phyloP scores from a whole-genome alignment of 257 asterid genomes.

The Solanum lycopersicoides region DNA sequence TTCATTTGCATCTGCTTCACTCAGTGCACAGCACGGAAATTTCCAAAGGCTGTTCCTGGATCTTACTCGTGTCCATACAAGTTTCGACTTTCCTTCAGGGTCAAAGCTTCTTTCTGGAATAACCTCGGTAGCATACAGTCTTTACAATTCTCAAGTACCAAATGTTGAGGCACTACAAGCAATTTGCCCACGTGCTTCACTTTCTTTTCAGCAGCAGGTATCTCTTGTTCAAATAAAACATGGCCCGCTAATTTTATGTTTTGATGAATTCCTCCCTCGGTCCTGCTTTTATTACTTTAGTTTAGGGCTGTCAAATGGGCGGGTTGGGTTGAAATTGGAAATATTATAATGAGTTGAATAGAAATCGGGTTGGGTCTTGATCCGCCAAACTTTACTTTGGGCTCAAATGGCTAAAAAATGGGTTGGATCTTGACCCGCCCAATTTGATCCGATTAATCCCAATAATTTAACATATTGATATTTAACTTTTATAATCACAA shows the following conservation, averaged over 20 bases:
- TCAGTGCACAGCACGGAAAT: constrained; percentile 64
- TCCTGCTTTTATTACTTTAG: background rate
- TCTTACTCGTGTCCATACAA: constrained; percentile 49
- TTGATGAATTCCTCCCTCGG: background rate
- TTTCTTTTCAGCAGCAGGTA: constrained; percentile 91
- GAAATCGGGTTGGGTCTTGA: too few relatives aligned
- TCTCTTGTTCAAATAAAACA: background rate
- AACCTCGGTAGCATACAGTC: constrained; percentile 38
- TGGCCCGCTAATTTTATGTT: background rate
- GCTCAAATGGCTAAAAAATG: too few relatives aligned
- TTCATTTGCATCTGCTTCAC: constrained; percentile 43
- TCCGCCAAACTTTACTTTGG: too few relatives aligned
- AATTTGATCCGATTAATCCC: too few relatives aligned
- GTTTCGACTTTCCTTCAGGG: constrained; percentile 52
- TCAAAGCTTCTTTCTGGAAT: constrained; percentile 49
- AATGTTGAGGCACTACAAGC: constrained; percentile 37
- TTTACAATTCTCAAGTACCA: constrained; percentile 40
- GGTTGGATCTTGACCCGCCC: too few relatives aligned
- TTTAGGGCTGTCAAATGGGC: too few relatives aligned
- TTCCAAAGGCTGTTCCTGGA: constrained; percentile 60
- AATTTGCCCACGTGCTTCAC: constrained; percentile 48
- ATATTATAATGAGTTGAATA: too few relatives aligned
- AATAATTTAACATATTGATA: too few relatives aligned
- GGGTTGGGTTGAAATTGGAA: too few relatives aligned
- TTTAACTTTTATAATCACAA: too few relatives aligned